Conservation (phyloP, 345 rosid genomes). For the Dipteronia sinensis region DNA sequence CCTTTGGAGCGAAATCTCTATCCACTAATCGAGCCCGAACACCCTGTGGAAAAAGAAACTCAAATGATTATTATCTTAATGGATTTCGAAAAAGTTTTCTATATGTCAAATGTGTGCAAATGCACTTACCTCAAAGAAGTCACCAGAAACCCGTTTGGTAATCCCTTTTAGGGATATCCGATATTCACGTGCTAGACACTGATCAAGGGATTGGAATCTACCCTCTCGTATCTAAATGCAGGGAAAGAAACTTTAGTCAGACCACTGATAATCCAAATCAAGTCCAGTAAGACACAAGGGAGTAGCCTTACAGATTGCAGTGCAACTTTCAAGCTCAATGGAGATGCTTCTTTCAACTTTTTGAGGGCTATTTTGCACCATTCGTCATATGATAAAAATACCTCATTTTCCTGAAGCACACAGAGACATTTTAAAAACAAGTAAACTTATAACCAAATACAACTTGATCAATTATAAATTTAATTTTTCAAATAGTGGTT, state of each 20-base stretch:
- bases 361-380: slow-evolving; percentile 62
- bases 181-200: slow-evolving; percentile 83
- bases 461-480: neutral
- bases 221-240: slow-evolving; percentile 74
- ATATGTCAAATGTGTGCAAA: neutral
- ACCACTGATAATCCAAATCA: neutral
- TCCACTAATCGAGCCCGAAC: slow-evolving; percentile 77
- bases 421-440: slow-evolving; percentile 10
- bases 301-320: slow-evolving; percentile 69
- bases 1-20: slow-evolving; percentile 95
- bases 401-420: slow-evolving; percentile 60
- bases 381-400: slow-evolving; percentile 47
- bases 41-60: slow-evolving; percentile 48
- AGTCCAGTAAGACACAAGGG: slow-evolving; percentile 9
- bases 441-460: neutral
- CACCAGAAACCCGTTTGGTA: slow-evolving; percentile 62
- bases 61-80: slow-evolving; percentile 1
- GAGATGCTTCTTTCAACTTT: slow-evolving; percentile 83
- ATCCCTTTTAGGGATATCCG: slow-evolving; percentile 60
- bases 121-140: slow-evolving; percentile 71
- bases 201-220: slow-evolving; percentile 84
- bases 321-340: slow-evolving; percentile 85
- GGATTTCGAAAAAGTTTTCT: neutral
- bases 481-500: neutral
- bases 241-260: slow-evolving; percentile 20